Conservation (phyloP, 768 basidiomycete genomes). For the Podaxis rugospora region DNA sequence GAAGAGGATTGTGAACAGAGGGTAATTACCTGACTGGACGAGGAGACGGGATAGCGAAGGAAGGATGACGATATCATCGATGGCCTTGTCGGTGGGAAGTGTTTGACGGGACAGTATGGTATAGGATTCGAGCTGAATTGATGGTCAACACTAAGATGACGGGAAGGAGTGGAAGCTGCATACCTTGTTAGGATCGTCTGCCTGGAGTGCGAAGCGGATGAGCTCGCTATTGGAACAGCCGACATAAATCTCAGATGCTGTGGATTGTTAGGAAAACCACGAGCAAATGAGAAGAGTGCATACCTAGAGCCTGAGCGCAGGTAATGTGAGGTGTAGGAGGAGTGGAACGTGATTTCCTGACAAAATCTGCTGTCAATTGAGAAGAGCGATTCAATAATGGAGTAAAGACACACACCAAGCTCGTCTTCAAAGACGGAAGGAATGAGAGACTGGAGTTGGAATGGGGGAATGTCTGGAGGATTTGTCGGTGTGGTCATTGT, state of each 20-base stretch:
- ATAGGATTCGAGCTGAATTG: conserved; percentile 54
- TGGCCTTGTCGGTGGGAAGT: conserved; percentile 61
- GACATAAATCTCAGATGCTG: conserved; percentile 82
- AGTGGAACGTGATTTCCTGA: neutral
- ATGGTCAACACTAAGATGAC: neutral
- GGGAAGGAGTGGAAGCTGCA: conserved; percentile 11
- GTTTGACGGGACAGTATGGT: conserved; percentile 64
- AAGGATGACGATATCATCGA: conserved; percentile 78
- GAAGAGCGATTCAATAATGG: neutral
- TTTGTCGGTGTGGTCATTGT: conserved; percentile 12
- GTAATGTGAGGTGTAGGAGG: conserved; percentile 22
- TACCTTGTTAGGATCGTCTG: conserved; percentile 47
- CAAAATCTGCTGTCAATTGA: conserved; percentile 4
- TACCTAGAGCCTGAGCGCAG: conserved; percentile 61
- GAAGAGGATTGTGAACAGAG: neutral
- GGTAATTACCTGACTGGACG: conserved; percentile 61
- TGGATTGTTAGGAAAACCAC: neutral
- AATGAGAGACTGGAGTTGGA: conserved; percentile 48
- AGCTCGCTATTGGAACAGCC: conserved; percentile 85
- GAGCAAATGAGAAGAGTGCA: conserved; percentile 9
- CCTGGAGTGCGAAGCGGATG: conserved; percentile 71
- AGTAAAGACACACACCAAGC: neutral
- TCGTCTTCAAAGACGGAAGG: conserved; percentile 3
- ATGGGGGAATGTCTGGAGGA: conserved; percentile 43
- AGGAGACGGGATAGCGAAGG: conserved; percentile 73